Evolutionary conservation across 805 yeast genomes (phyloP).

Genomic region (Maudiozyma pseudohumilis): DNA sequence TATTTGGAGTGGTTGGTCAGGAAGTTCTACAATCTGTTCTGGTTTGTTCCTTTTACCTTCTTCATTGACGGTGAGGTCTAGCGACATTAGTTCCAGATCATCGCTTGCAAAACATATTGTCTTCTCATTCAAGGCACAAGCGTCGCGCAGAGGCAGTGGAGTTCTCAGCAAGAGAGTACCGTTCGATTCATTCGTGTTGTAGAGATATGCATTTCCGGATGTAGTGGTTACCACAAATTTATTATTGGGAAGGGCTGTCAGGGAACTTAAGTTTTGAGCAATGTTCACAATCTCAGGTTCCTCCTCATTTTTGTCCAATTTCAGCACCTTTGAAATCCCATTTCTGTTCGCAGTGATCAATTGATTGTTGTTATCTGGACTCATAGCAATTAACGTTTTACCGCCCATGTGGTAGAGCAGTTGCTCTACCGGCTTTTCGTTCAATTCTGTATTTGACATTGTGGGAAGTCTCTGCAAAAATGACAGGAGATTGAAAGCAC

Average conservation of each 20-base stretch:
- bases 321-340: conserved; percentile 45
- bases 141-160: conserved; percentile 33
- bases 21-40: conserved; percentile 27
- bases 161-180: conserved; percentile 34
- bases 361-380: conserved; percentile 20
- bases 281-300: conserved; percentile 55
- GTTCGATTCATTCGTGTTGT: conserved; percentile 16
- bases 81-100: conserved; percentile 44
- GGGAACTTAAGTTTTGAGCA: conserved; percentile 36
- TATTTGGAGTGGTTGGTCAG: conserved; percentile 48
- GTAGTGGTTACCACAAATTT: conserved; percentile 18
- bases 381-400: conserved; percentile 18
- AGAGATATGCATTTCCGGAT: conserved; percentile 21
- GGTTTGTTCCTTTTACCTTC: conserved; percentile 14
- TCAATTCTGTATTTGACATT: too few relatives aligned
- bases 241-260: conserved; percentile 10
- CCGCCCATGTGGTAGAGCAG: conserved; percentile 28
- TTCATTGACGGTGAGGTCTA: conserved; percentile 29
- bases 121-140: conserved; percentile 46
- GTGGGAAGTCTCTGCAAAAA: too few relatives aligned
- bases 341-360: conserved; percentile 44
- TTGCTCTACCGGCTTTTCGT: too few relatives aligned
- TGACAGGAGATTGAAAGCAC: too few relatives aligned
- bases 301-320: conserved; percentile 37
- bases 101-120: conserved; percentile 57